Evolutionary conservation across 2,329 filamentous ascomycete species (phyloP).

Genomic region (Aaosphaeria pasadenensis): DNA sequence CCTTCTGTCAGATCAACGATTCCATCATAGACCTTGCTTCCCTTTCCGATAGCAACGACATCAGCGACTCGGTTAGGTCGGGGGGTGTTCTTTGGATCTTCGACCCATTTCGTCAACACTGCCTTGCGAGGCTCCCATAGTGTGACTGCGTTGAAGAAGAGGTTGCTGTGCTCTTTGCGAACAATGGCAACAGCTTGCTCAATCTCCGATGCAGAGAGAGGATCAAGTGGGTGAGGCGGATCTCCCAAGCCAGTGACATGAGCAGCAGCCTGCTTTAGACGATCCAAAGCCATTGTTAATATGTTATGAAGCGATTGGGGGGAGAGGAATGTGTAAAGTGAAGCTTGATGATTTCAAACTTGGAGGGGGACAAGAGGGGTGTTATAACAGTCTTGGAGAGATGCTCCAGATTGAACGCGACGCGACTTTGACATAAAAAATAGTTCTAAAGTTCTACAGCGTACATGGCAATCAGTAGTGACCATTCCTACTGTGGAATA

Average conservation of each 20-base stretch:
- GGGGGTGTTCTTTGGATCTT: conserved; percentile 57
- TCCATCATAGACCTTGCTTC: conserved; percentile 79
- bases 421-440: neutral
- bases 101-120: conserved; percentile 78
- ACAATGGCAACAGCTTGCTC: conserved; percentile 66
- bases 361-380: neutral
- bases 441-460: neutral
- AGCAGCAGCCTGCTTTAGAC: conserved; percentile 61
- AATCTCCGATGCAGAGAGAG: conserved; percentile 71
- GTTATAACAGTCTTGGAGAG: no score
- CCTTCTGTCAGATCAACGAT: conserved; percentile 68
- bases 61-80: conserved; percentile 73
- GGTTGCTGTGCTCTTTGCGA: conserved; percentile 64
- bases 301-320: neutral
- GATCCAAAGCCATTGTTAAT: conserved; percentile 57
- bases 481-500: neutral
- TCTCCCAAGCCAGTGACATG: conserved; percentile 57
- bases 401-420: neutral
- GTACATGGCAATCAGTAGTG: neutral
- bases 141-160: conserved; percentile 84
- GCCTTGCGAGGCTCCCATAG: conserved; percentile 82
- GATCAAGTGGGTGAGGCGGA: conserved; percentile 72
- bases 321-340: conserved; percentile 2
- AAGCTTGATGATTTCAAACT: neutral
- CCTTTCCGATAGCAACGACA: conserved; percentile 75